Percentiles rank a stretch among this genome's conserved stretches.
Evolutionary conservation across 2,329 filamentous ascomycete species (phyloP).

Genomic region (Rutstroemia sp.): DNA sequence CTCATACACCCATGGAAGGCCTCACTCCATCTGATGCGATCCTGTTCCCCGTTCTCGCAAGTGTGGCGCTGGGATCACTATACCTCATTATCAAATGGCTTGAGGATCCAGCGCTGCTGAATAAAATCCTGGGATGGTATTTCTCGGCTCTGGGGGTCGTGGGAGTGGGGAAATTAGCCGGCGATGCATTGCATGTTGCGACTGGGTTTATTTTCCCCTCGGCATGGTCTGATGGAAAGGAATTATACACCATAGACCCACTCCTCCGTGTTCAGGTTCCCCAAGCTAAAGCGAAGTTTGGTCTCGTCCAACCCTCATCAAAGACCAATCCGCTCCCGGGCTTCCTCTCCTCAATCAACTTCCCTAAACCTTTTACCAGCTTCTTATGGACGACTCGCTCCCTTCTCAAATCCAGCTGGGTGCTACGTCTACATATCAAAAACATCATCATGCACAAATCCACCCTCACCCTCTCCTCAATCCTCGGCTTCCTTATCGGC

Average conservation of each 20-base stretch:
- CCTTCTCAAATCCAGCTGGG: constrained; percentile 45
- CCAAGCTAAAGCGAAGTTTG: neutral
- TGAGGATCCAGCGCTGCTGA: constrained; percentile 71
- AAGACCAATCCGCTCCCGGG: constrained; percentile 36
- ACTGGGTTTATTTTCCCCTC: constrained; percentile 66
- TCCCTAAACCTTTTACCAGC: constrained; percentile 22
- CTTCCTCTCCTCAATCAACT: constrained; percentile 29
- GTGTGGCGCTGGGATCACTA: constrained; percentile 60
- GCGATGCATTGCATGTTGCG: constrained; percentile 59
- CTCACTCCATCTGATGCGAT: constrained; percentile 74
- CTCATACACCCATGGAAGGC: constrained; percentile 55
- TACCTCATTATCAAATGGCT: constrained; percentile 90
- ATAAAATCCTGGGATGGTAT: constrained; percentile 76
- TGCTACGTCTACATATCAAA: constrained; percentile 26
- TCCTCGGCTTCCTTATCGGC: constrained; percentile 25
- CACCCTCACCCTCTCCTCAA: constrained; percentile 20
- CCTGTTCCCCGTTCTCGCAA: constrained; percentile 74
- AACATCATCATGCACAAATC: constrained; percentile 18
- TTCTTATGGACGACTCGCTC: constrained; percentile 45
- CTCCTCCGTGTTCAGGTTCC: constrained; percentile 24
- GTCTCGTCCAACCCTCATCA: constrained; percentile 3
- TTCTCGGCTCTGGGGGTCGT: constrained; percentile 75
- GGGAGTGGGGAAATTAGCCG: constrained; percentile 64
- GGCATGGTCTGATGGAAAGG: constrained; percentile 50
- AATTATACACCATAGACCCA: constrained; percentile 41